Conservation (phyloP, 805 yeast genomes). For the Isabelozyma gotoi region DNA sequence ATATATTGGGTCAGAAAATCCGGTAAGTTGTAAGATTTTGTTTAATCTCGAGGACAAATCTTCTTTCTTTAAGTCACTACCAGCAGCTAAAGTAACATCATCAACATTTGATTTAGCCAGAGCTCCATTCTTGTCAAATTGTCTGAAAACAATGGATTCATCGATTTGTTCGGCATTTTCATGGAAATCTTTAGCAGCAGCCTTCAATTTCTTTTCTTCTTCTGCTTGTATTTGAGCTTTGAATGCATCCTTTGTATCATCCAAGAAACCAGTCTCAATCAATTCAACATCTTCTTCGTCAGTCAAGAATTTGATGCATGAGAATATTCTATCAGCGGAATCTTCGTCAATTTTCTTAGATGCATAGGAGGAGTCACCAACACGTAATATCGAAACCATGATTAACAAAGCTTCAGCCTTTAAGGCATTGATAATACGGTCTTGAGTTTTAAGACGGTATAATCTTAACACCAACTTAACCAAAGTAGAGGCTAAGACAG, state of each 20-base stretch:
- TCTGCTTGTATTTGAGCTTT: slow-evolving; percentile 62
- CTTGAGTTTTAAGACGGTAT: slow-evolving; percentile 52
- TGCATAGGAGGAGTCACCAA: slow-evolving; percentile 71
- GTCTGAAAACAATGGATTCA: slow-evolving; percentile 76
- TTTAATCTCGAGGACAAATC: slow-evolving; percentile 75
- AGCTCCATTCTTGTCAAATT: slow-evolving; percentile 51
- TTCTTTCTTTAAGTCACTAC: slow-evolving; percentile 50
- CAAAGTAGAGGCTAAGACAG: slow-evolving; percentile 83
- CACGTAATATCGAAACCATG: slow-evolving; percentile 88
- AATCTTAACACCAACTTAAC: slow-evolving; percentile 84
- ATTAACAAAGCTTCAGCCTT: slow-evolving; percentile 94
- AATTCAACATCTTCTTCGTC: slow-evolving; percentile 56
- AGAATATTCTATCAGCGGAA: slow-evolving; percentile 87
- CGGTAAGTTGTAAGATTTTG: slow-evolving; percentile 92
- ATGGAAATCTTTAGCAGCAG: slow-evolving; percentile 55
- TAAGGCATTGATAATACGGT: slow-evolving; percentile 70
- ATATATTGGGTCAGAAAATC: slow-evolving; percentile 95
- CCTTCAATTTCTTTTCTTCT: slow-evolving; percentile 56
- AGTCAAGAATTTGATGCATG: slow-evolving; percentile 79
- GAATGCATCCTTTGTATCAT: slow-evolving; percentile 86
- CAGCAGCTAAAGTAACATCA: slow-evolving; percentile 56
- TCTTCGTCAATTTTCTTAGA: slow-evolving; percentile 89
- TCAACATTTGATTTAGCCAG: slow-evolving; percentile 37
- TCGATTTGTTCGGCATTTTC: slow-evolving; percentile 75
- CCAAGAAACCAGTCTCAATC: slow-evolving; percentile 72